phyloP scores from a whole-genome alignment of 2,329 filamentous ascomycete genomes.

The Diaporthe sp. region DNA sequence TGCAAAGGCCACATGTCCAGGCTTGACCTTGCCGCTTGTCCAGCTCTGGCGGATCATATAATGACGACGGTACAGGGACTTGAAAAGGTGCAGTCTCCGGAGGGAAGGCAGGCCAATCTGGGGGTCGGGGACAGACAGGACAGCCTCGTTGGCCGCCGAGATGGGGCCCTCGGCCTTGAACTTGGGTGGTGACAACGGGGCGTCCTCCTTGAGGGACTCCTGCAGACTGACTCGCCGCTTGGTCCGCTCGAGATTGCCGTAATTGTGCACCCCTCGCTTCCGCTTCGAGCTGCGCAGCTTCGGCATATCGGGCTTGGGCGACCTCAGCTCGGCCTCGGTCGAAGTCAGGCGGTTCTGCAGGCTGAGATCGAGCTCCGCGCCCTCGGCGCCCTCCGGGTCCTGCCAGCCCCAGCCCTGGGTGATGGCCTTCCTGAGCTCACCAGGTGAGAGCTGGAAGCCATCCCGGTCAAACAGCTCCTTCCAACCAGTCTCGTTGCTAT shows the following conservation, averaged over 20 bases:
- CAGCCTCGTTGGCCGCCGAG: constrained; percentile 87
- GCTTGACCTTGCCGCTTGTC: constrained; percentile 87
- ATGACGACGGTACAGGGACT: constrained; percentile 94
- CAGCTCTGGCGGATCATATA: constrained; percentile 91
- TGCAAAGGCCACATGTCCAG: constrained; percentile 93
- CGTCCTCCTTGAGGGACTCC: constrained; percentile 57
- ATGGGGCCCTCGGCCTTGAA: constrained; percentile 83
- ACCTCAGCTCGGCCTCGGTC: constrained; percentile 63
- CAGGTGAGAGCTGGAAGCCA: constrained; percentile 80
- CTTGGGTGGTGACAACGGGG: constrained; percentile 51
- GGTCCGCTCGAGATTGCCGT: constrained; percentile 58
- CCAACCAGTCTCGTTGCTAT: constrained; percentile 95
- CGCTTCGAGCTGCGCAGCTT: constrained; percentile 65
- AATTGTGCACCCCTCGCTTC: constrained; percentile 61
- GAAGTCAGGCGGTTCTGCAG: constrained; percentile 62
- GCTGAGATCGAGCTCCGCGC: constrained; percentile 85
- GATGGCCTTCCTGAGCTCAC: constrained; percentile 88
- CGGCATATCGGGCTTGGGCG: constrained; percentile 54
- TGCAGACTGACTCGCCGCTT: constrained; percentile 65
- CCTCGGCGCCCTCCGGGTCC: constrained; percentile 79
- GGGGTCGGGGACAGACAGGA: constrained; percentile 82
- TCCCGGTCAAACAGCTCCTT: constrained; percentile 90
- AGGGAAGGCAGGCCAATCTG: constrained; percentile 82
- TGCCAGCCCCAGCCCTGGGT: constrained; percentile 98
- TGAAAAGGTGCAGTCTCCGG: constrained; percentile 90